A percentile compares a stretch with the other conserved stretches of the same genome.
Conservation (phyloP, 208 protist genomes). For the Naegleria lovaniensis region DNA sequence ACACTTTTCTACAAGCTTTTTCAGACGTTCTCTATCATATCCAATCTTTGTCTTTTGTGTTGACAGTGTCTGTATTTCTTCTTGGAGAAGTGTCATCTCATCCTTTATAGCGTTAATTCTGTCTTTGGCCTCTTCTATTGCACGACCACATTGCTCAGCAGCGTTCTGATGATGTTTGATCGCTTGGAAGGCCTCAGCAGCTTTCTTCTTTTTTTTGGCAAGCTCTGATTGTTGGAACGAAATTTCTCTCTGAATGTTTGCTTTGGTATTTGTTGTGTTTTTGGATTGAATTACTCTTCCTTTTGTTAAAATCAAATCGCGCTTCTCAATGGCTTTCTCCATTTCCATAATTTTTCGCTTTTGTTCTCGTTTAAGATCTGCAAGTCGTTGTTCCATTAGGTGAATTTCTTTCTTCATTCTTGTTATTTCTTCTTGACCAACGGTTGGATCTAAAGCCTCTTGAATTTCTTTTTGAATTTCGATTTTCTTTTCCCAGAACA, state of each 20-base stretch:
- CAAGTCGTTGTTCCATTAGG: constrained; percentile 82
- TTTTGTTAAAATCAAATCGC: constrained; percentile 81
- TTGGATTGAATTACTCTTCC: constrained; percentile 63
- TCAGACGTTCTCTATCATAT: neutral
- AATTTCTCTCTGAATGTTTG: constrained; percentile 73
- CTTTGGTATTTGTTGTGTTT: constrained; percentile 58
- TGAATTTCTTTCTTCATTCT: constrained; percentile 90
- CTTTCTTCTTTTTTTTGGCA: constrained; percentile 69
- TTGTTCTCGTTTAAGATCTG: constrained; percentile 79
- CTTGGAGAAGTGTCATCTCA: neutral
- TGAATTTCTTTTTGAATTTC: constrained; percentile 87
- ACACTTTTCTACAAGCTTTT: neutral
- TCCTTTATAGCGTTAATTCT: neutral
- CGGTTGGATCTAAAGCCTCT: constrained; percentile 82
- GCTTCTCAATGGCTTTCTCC: constrained; percentile 83
- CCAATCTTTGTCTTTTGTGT: neutral
- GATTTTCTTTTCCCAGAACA: constrained; percentile 91
- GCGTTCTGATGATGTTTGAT: constrained; percentile 70
- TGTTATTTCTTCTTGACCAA: constrained; percentile 80
- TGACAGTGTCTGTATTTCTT: neutral
- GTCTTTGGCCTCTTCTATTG: neutral
- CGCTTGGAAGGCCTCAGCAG: constrained; percentile 60
- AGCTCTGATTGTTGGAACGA: constrained; percentile 72
- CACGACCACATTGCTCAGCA: constrained; percentile 55
- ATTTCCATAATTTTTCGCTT: constrained; percentile 84